phyloP scores from a whole-genome alignment of 495 filamentous ascomycete genomes.

The Chaetomidium leptoderma region DNA sequence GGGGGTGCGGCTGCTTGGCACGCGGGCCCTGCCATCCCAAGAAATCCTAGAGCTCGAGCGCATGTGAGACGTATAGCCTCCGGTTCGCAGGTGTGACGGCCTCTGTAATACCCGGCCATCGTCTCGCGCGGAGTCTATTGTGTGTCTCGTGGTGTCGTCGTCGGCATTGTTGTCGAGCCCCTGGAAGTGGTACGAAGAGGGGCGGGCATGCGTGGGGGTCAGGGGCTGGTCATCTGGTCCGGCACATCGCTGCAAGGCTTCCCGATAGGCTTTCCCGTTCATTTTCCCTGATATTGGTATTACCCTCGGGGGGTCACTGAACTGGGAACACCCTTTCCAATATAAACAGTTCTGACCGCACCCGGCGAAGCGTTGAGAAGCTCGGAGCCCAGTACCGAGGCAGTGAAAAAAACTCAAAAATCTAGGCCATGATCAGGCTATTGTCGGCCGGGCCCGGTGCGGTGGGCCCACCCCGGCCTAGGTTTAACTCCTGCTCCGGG shows the following conservation, averaged over 20 bases:
- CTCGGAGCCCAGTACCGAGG: too few species aligned
- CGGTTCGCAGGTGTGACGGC: not conserved
- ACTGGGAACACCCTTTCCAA: not conserved
- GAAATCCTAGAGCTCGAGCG: not conserved
- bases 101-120: not conserved
- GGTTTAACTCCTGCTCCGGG: too few species aligned
- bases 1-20: not conserved
- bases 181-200: too few species aligned
- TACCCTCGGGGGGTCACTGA: not conserved
- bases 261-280: not conserved
- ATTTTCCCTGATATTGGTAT: not conserved
- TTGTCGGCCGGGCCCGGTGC: not conserved
- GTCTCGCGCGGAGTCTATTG: not conserved
- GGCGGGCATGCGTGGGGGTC: not conserved
- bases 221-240: not conserved
- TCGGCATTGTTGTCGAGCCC: not conserved
- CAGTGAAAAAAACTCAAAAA: not conserved
- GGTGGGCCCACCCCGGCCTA: not conserved
- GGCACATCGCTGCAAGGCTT: not conserved
- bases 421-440: not conserved
- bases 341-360: not conserved
- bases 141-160: not conserved
- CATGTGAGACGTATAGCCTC: not conserved
- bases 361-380: not conserved
- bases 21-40: conserved; percentile 3